Evolutionary conservation across 768 basidiomycete species (phyloP).

Genomic region (Cystofilobasidium ferigula): DNA sequence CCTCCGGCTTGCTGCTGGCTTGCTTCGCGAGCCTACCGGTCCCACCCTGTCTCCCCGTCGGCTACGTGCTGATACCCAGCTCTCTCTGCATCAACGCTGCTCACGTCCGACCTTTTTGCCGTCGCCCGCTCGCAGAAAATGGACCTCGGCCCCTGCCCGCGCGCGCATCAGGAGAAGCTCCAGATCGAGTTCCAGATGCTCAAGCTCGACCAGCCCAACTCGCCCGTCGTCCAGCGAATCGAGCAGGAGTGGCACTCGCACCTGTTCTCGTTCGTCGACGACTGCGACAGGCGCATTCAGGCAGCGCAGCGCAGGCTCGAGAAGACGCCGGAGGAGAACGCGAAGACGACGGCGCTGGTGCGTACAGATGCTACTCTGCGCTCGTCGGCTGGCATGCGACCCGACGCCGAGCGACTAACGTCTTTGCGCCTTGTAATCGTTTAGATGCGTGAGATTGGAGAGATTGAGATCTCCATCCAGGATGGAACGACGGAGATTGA

Average conservation of each 20-base stretch:
- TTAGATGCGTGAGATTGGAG: slow-evolving; percentile 97
- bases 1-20: background rate
- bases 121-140: slow-evolving; percentile 66
- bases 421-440: background rate
- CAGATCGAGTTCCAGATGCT: slow-evolving; percentile 66
- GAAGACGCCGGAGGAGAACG: slow-evolving; percentile 99
- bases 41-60: too few species aligned
- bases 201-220: slow-evolving; percentile 47
- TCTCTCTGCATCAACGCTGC: background rate
- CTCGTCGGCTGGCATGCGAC: background rate
- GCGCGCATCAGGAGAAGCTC: slow-evolving; percentile 86
- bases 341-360: slow-evolving; percentile 91
- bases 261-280: slow-evolving; percentile 92
- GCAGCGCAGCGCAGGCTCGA: slow-evolving; percentile 88
- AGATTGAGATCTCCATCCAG: slow-evolving; percentile 97
- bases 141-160: slow-evolving; percentile 96
- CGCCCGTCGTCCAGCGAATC: slow-evolving; percentile 74
- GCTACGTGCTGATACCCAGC: background rate
- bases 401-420: background rate
- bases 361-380: slow-evolving; percentile 29
- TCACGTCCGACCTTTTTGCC: background rate
- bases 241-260: slow-evolving; percentile 93
- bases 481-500: slow-evolving; percentile 98
- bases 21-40: too few species aligned
- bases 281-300: slow-evolving; percentile 91